Evolutionary conservation across 306 rosid genomes (phyloP).

Genomic region (Citrullus amarus): DNA sequence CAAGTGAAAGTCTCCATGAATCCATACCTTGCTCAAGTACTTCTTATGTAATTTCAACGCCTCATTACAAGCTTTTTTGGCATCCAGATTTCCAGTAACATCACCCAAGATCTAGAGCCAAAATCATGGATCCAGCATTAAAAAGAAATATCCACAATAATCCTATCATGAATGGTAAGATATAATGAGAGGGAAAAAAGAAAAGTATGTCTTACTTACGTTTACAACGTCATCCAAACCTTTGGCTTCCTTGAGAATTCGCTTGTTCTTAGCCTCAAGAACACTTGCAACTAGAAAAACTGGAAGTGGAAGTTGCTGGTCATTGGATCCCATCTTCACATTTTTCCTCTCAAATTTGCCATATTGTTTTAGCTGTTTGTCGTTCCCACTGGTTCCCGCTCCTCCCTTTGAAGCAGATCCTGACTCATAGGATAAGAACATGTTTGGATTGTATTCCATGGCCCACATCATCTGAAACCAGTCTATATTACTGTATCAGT

Average conservation of each 20-base stretch:
- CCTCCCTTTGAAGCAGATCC: constrained; percentile 16
- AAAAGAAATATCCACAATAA: constrained; percentile 6
- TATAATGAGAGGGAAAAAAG: not conserved
- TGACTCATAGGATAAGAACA: constrained; percentile 38
- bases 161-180: not conserved
- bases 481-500: constrained; percentile 46
- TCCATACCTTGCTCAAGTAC: constrained; percentile 64
- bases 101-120: constrained; percentile 63
- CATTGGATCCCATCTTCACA: constrained; percentile 42
- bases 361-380: constrained; percentile 55
- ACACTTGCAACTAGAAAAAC: constrained; percentile 85
- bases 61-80: constrained; percentile 63
- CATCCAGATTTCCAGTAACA: constrained; percentile 67
- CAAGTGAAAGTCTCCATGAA: not conserved
- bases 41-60: constrained; percentile 82
- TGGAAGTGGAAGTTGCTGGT: constrained; percentile 40
- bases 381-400: constrained; percentile 23
- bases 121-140: constrained; percentile 14
- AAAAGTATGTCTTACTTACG: constrained; percentile 37
- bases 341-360: constrained; percentile 81
- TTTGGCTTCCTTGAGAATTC: constrained; percentile 70
- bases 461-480: constrained; percentile 97
- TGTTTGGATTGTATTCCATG: constrained; percentile 94
- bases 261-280: constrained; percentile 68
- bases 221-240: constrained; percentile 83